Evolutionary conservation across 2,329 filamentous ascomycete genomes (phyloP).

Genomic region (Claviceps digitariae): DNA sequence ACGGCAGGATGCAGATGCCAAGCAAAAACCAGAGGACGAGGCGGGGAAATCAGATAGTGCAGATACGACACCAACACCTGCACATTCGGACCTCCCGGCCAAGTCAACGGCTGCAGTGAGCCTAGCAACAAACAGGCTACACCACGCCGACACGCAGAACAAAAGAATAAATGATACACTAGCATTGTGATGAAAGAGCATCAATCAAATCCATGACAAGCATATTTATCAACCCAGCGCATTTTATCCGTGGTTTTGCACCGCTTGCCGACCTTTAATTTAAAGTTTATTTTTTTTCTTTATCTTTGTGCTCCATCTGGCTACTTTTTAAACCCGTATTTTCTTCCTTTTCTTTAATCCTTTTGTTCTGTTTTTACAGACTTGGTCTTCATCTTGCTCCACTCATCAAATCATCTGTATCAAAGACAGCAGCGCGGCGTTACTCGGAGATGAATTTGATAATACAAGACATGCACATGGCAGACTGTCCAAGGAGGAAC

Average conservation of each 20-base stretch:
- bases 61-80: constrained; percentile 23
- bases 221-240: background rate
- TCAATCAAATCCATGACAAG: background rate
- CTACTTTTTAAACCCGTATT: background rate
- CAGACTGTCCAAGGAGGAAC: background rate
- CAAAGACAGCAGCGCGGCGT: constrained; percentile 13
- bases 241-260: background rate
- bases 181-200: background rate
- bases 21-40: background rate
- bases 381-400: background rate
- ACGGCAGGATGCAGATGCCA: constrained; percentile 9
- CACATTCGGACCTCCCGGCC: constrained; percentile 2
- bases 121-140: constrained; percentile 24
- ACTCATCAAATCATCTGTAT: constrained; percentile 5
- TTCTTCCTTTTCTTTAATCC: background rate
- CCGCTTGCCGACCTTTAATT: background rate
- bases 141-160: constrained; percentile 19
- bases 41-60: background rate
- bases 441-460: background rate
- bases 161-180: background rate
- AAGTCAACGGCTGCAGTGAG: background rate
- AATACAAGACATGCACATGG: background rate
- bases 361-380: constrained; percentile 4
- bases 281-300: background rate
- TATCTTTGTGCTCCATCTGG: background rate